phyloP scores from a whole-genome alignment of 257 asterid species.

The Petrea volubilis region DNA sequence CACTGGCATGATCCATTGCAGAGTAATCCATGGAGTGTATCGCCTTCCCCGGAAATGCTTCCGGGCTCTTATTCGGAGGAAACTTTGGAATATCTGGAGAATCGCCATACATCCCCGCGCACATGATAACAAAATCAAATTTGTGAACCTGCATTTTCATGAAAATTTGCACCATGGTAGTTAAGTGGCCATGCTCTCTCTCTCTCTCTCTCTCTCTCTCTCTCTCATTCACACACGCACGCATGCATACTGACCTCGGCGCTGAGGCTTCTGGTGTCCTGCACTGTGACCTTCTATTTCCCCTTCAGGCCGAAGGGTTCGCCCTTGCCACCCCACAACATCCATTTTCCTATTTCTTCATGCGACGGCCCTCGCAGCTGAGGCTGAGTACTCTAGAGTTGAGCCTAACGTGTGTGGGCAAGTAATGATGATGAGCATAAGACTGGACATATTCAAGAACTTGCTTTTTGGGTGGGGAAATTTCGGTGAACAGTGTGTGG shows the following conservation, averaged over 20 bases:
- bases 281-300: constrained; percentile 37
- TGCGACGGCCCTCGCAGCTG: constrained; percentile 27
- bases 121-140: constrained; percentile 41
- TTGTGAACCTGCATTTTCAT: constrained; percentile 29
- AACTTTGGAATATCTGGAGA: constrained; percentile 46
- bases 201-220: not conserved
- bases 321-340: constrained; percentile 38
- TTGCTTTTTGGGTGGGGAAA: constrained; percentile 32
- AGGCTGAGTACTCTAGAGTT: constrained; percentile 37
- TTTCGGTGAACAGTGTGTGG: constrained; percentile 37
- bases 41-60: constrained; percentile 41
- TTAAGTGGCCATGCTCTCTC: not conserved
- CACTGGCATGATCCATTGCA: constrained; percentile 34
- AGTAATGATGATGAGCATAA: constrained; percentile 38
- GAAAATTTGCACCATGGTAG: not conserved
- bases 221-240: no score
- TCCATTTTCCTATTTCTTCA: constrained; percentile 33
- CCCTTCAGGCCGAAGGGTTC: constrained; percentile 31
- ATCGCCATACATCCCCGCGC: constrained; percentile 46
- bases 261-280: constrained; percentile 22
- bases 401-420: constrained; percentile 42
- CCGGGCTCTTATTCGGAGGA: constrained; percentile 40
- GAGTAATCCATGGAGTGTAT: constrained; percentile 55
- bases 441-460: constrained; percentile 41
- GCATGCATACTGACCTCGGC: constrained; percentile 22